Base-by-base conservation (phyloP, 805 yeast genomes). In the Pichia kluyveri region DNA sequence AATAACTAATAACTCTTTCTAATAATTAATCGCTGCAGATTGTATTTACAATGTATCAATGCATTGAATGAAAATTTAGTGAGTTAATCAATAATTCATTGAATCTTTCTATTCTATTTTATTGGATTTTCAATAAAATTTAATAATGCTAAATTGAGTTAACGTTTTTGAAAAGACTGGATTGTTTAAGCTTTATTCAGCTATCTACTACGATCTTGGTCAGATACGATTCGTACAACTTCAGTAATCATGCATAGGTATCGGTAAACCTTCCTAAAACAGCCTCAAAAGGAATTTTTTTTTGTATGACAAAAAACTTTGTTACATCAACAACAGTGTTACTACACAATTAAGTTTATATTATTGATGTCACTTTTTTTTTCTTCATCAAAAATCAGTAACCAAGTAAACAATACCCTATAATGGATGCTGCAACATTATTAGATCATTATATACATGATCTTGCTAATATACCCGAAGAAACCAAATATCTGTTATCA, bases 401-500 rank as follows among this genome's bases (percentile, higher is more conserved):
- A 30, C 32, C 14, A 10, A 9, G 7, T 12, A 9, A 30, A 30
- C 14, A 30, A 23, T 23, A 23, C 26, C 26, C 26, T 8, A 56
- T 44, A 14, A 87, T 87, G 96, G 98, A 90, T 67, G 90, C 97
- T 4, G 89, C 96, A n/a, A 77, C 93, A 1, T 76, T 82, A 8
- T 63, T 84, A 38, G 91, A 84, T 54, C 86, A 83, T 56, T 81
- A 83, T 50, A 77, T 83, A 5, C 69, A 67, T 47, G 69, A 67
- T 47, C 48, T 91, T 40, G 80, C 91, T 11, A 91, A 90, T 57
- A 73, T 93, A 41, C 96, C 96, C 26, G 81, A 87, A 6, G 99
- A 91, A 65, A 75, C 91, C 41, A 82, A 82, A 46, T 87, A 85
- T 58, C 68, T 88, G 37, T 68, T 91, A 43, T 85, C 85, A 45